Base-by-base conservation (phyloP, 306 rosid species). In the Delonix regia region DNA sequence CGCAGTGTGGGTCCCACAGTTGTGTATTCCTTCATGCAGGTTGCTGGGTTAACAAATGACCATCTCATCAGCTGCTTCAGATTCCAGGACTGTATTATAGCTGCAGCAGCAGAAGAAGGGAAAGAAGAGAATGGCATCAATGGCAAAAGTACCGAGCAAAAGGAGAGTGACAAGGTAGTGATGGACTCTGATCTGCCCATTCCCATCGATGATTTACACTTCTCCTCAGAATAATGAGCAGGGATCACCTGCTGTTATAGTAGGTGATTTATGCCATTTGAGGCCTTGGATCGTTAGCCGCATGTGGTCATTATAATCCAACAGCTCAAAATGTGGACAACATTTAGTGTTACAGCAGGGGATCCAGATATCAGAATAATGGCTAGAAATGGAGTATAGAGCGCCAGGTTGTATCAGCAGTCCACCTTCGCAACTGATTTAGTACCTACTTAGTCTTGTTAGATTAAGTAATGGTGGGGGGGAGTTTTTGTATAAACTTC, bases 21-120 rank as follows among this genome's bases (percentile, higher is more conserved):
- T 21, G 69, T 92, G 36, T 92, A 92, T 84, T 90, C 95, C 22
- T 92, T 92, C 91, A 90, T 92, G 97, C 97, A 92, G 80, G 91
- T 78, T 10, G 88, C 87, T 0, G 97, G 95, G 63, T 81, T 92
- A 49, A 92, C 97, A 45, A 92, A 90, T 68, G 97, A 92, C 86
- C 97, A 92, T 81, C 93, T 92, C 76, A 79, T 74, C 67, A 64
- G 88, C 80, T 92, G 97, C 90, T 92, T 88, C 87, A 90, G 97
- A 82, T 88, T 92, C 77, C 84, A 85, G 75, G 95, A 90, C 21
- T 92, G 95, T 74, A 33, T 87, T 62, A 62, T 62, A 14, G 68
- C 68, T 2, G 64, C 64, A 49, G 81, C 82, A 44, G 84, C 88
- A 5, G 89, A 82, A 5, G 89, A 82, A 78, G 90, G 86, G 74